Base-by-base conservation (phyloP, 805 yeast species). In the Pichia scutulata region DNA sequence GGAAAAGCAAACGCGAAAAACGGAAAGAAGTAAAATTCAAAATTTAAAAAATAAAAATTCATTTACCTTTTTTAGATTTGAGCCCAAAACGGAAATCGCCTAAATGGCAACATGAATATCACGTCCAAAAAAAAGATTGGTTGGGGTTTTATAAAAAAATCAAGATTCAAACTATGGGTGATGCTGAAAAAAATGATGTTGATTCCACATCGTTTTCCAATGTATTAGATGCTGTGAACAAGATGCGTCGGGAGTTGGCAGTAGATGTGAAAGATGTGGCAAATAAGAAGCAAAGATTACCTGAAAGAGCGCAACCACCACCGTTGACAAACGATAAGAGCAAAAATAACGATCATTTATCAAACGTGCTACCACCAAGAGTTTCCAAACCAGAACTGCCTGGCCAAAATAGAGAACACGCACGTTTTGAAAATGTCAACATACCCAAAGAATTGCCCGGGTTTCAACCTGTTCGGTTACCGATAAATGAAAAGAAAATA, bases 281-380 rank as follows among this genome's bases (percentile, higher is more conserved):
- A 14, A 37, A 23, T 19, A 53, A 53, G 24, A 52, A 44, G 28
- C 46, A 43, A 8, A 41, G 42, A 33, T 7, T 47, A 7, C 48
- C 53, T 0, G 41, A 24, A 39, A 24, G 41, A n/a, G 39, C 23
- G 12, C n/a, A 40, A 49, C 43, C 24, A 18, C 45, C 54, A 8
- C 44, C 50, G 19, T 3, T 23, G 9, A 14, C 19, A 3, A 33
- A 7, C 22, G 39, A 2, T 16, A 19, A 10, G 8, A 44, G 25
- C 43, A n/a, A 36, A 23, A n/a, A 16, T 18, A 23, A 9, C 1
- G 22, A 2, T 18, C 4, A 12, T 9, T 14, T 28, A 7, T 16
- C 13, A 2, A 24, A 13, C 9, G 16, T 7, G 7, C 39, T 53
- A 18, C 56, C 56, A 2, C 50, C 53, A 12, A 40, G 52, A 14